Evolutionary conservation across 139 green algal species (phyloP), one percentile per base, ranked within the genome.

Genomic region (Chlorella sp.): DNA sequence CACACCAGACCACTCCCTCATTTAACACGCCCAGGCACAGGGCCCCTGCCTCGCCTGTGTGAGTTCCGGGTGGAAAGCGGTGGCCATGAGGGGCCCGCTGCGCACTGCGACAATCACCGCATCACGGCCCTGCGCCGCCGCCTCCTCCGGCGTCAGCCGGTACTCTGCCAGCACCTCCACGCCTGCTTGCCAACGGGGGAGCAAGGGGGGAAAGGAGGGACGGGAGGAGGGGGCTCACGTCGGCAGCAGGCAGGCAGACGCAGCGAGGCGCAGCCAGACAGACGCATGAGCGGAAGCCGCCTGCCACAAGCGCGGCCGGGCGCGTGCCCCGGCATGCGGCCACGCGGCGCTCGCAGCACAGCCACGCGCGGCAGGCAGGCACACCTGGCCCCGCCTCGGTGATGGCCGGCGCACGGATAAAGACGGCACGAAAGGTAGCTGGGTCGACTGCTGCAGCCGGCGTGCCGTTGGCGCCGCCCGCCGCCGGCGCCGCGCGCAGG

Each of bases 21-120:
- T 14, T 17, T 42, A 65, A 17, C 58, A 41, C 58, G n/a, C n/a
- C n/a, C n/a, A n/a, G n/a, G n/a, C n/a, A n/a, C n/a, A n/a, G n/a
- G 59, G 11, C 11, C 8, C n/a, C 35, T 42, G 14, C 1, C 69
- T 1, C 15, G 67, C 45, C 95, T 85, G 8, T 15, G 95, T 98
- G 8, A 99, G 88, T 86, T 99, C 96, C 36, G 96, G 96, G 77
- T 99, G 96, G 84, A 99, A 99, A 3, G 96, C 90, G 5, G 96
- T 99, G 2, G 94, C 96, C 68, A 99, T 77, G 25, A 99, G 86
- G 25, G 88, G 77, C 2, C 84, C 84, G 33, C 85, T 84, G n/a
- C 88, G 77, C 43, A 99, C 96, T 8, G 92, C 96, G 53, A 99
- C 95, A 11, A 73, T 65, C 23, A 86, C 84, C 53, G 55, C 68